Evolutionary conservation across 2,329 filamentous ascomycete species (phyloP), one percentile per base, ranked within the genome.

Genomic region (Leptographium flavum): DNA sequence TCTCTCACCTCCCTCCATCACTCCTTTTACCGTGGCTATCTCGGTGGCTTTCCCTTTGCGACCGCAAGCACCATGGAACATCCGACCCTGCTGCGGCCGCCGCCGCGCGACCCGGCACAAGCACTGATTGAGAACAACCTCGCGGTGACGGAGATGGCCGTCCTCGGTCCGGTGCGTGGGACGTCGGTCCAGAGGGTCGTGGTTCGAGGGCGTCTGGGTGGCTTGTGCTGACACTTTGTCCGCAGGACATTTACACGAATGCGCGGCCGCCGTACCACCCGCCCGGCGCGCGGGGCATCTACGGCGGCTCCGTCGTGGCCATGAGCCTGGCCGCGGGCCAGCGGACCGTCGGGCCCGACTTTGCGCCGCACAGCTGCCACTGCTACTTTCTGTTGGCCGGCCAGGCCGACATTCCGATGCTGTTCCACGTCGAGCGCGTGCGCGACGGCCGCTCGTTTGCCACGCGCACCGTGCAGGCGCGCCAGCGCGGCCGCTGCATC

Each of bases 371-470:
- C 69, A 90, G 83, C 58, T 95, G 94, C 83, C 92, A 98, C 73
- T 96, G 92, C 74, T 98, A 96, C 69, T 98, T 98, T 63, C 80
- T 98, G 30, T 79, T 96, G 2, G 88, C 90, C 5, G 92, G 92
- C 25, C 84, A 90, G 57, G 73, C 78, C 13, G 77, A 83, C 49
- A 81, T 92, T 17, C 90, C 92, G 28, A 83, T 96, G 53, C 73
- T 95, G 50, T 96, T 94, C 67, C 86, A 95, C 59, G 92, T 98
- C 39, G 92, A 96, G 67, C 77, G 85, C 43, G 87, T 98, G 40
- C 81, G 92, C 45, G 87, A 94, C 59, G 92, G 92, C 9, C 79
- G 82, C 48, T 88, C 83, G 43, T 98, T 88, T 61, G 81, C 86
- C 45, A 96, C 92, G 32, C 74, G 92, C 45, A 96, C 90, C 1